Evolutionary conservation across 2,329 filamentous ascomycete genomes (phyloP), one percentile per base, ranked within the genome.

Genomic region (Penicillium rolfsii): DNA sequence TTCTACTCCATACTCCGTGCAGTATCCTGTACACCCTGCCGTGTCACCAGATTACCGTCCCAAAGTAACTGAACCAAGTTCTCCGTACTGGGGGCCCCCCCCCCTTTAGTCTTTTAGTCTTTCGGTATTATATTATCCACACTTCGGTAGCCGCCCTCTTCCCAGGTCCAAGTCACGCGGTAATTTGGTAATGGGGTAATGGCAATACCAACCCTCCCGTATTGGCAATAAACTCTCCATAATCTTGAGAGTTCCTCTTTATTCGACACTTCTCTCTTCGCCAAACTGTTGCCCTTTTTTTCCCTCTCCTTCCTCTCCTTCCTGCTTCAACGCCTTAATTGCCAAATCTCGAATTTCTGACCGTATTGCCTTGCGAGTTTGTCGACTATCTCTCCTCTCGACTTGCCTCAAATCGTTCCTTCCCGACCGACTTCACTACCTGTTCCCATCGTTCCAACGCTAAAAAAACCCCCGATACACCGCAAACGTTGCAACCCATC

Each of bases 401-500:
- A 35, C 46, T 19, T 5, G 16, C 30, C 48, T 35, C n/a, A 30
- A 35, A 50, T 50, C 35, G 48, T 50, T 8, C 30, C 9, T 50
- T 19, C 33, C 52, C 52, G 3, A 28, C 52, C 36, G 16, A n/a
- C n/a, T 22, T 62, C 40, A 43, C 12, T 48, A 41, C 59, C 50
- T 41, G 26, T 24, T 33, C 38, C 24, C 38, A 40, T 26, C 30
- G 7, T 2, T 8, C 16, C 38, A 54, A 41, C 38, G 6, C 35
- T 19, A 22, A 22, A 54, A 53, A 54, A 16, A 24, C 19, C 19
- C 52, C 36, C 52, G 26, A 30, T 12, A 43, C 36, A 22, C 52
- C 52, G 52, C 36, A 54, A 54, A 54, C 52, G 52, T 54, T 54
- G 26, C 52, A 41, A 41, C 38, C 36, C n/a, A 54, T 38, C 52